Evolutionary conservation across 306 rosid genomes (phyloP).

Genomic region (Heteromeles arbutifolia): DNA sequence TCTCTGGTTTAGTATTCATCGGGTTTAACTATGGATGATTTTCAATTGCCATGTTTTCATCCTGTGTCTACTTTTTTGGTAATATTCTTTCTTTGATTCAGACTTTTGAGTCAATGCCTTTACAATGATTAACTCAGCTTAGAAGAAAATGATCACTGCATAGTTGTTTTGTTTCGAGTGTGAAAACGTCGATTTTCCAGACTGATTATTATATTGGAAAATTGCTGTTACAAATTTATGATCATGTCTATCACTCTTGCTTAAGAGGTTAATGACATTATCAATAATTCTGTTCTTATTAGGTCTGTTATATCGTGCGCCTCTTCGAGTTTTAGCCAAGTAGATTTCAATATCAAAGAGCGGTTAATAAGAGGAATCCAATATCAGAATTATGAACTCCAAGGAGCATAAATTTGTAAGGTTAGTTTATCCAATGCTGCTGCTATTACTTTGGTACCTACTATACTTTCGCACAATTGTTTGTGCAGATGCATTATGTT

Average conservation of each 20-base stretch:
- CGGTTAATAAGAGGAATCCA: neutral
- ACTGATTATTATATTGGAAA: neutral
- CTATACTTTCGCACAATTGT: neutral
- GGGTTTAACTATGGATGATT: neutral
- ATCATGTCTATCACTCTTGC: neutral
- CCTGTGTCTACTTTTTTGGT: neutral
- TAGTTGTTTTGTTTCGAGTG: no score
- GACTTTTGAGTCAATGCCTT: neutral
- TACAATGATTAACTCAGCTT: neutral
- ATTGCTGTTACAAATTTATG: neutral
- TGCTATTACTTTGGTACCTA: neutral
- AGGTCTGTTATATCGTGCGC: neutral
- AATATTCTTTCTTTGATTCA: neutral
- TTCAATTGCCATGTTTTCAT: neutral
- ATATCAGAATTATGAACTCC: constrained; percentile 23
- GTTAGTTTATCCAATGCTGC: constrained; percentile 32
- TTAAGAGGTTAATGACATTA: neutral
- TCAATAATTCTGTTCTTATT: neutral
- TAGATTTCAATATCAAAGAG: neutral
- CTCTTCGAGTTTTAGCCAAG: neutral
- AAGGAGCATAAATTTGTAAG: constrained; percentile 47
- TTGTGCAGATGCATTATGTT: neutral
- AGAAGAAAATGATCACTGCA: neutral
- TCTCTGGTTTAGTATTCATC: neutral
- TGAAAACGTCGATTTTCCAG: neutral